phyloP scores from a whole-genome alignment of 2,329 filamentous ascomycete species.

The Cadophora luteo-olivacea region DNA sequence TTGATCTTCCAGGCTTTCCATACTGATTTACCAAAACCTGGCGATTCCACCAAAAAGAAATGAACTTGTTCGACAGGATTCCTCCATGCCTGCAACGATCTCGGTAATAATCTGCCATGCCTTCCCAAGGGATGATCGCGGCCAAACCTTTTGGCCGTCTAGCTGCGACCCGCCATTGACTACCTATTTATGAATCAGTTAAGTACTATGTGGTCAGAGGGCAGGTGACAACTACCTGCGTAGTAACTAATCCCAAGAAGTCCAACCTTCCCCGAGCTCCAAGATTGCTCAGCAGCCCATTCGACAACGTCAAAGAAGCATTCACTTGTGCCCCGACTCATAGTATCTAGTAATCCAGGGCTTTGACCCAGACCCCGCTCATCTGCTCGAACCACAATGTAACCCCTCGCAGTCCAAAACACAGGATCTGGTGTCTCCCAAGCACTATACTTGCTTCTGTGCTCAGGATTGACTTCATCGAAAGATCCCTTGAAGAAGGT shows the following conservation, averaged over 20 bases:
- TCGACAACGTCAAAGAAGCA: not conserved
- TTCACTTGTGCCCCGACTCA: not conserved
- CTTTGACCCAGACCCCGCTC: not conserved
- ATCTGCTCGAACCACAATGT: not conserved
- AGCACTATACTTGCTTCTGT: not conserved
- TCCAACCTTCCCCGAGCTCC: not conserved
- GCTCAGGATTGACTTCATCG: not conserved
- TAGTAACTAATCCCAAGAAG: not conserved
- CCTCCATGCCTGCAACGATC: constrained; percentile 67
- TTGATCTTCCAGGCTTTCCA: constrained; percentile 57
- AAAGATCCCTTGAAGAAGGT: not conserved
- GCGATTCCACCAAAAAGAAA: constrained; percentile 70
- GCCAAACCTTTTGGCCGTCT: not conserved
- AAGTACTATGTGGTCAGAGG: not conserved
- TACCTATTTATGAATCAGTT: not conserved
- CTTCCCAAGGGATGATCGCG: not conserved
- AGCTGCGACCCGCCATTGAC: not conserved
- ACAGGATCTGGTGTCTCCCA: not conserved
- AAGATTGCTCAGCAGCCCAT: not conserved
- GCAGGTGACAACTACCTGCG: not conserved
- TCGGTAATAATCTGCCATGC: constrained; percentile 36
- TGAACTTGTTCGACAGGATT: constrained; percentile 64
- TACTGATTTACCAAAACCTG: constrained; percentile 75
- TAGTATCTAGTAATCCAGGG: not conserved
- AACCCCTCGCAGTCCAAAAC: not conserved